Base-by-base conservation (phyloP, 495 filamentous ascomycete genomes). In the Lasiosphaeria ovina region DNA sequence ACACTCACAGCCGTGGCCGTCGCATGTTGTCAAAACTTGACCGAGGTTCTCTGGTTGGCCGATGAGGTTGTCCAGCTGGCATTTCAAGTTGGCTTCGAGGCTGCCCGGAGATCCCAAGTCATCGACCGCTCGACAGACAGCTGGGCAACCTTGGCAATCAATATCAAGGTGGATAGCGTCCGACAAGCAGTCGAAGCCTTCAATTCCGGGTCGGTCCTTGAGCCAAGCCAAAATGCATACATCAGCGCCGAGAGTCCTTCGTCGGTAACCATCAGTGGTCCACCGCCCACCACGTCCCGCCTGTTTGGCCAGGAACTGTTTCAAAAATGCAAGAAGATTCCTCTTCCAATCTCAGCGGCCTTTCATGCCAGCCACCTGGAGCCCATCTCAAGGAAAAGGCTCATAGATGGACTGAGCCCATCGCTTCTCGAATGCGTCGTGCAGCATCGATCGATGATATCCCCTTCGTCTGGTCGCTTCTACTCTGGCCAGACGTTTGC, bases 21-120 rank as follows among this genome's bases (percentile, higher is more conserved):
- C 0, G 80, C 84, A 42, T 85, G 77, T 31, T 80, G 85, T 0
- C 79, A 71, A 11, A 85, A 80, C 9, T 64, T 88, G 16, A 75
- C 81, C 17, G 85, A 87, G 40, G 72, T 92, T 1, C 69, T 90
- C 14, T 73, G 79, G 3, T 68, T 83, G 11, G 87, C 81, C n/a
- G 81, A 88, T 31, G 79, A 89, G 63, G 78, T 79, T 2, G 85
- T 90, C 4, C 72, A 83, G 50, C 72, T 89, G 51, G 81, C 89
- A 34, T 86, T 91, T 59, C 74, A 86, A 49, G 69, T 82, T 9
- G 89, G 88, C 14, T 66, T 81, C 3, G 79, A 75, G 38, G 82
- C 82, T 50, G 69, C 69, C 6, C 54, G 50, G 3, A 66, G 74
- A 12, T 77, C 73, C 6, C 64, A 68, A 35, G 71, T 64, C 48